phyloP scores from a whole-genome alignment of 2,329 filamentous ascomycete genomes.

The Plectosphaerella plurivora region DNA sequence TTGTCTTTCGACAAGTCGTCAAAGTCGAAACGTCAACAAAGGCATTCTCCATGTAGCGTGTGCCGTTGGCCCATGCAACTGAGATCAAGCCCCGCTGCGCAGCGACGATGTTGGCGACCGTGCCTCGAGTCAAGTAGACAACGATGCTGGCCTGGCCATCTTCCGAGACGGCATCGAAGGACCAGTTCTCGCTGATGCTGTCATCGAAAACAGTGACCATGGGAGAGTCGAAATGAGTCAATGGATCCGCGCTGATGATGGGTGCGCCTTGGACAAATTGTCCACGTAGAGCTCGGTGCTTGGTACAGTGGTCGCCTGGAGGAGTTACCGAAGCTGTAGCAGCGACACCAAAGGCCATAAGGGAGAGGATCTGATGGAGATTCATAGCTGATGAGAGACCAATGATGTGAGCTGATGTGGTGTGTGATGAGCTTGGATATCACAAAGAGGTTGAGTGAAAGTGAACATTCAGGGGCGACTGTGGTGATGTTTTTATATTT shows the following conservation, averaged over 20 bases:
- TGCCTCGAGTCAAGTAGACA: not conserved
- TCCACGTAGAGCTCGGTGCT: slow-evolving; percentile 11
- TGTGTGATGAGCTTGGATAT: not conserved
- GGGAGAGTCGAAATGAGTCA: slow-evolving; percentile 3
- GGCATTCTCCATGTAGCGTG: not conserved
- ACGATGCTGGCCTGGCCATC: not conserved
- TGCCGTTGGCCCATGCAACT: not conserved
- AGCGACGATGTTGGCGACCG: not conserved
- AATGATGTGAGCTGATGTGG: not conserved
- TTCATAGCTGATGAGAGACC: not conserved
- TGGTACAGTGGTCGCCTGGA: slow-evolving; percentile 1
- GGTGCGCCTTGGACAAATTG: slow-evolving; percentile 22
- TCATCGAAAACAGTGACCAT: slow-evolving; percentile 8
- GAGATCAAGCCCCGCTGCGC: not conserved
- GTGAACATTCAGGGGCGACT: too few relatives aligned
- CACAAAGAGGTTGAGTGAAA: not conserved
- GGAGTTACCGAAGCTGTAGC: slow-evolving; percentile 1
- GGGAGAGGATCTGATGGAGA: not conserved
- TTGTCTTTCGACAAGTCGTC: not conserved
- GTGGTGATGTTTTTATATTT: too few relatives aligned
- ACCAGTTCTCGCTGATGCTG: not conserved
- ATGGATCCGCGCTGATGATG: slow-evolving; percentile 51
- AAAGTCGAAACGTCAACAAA: not conserved
- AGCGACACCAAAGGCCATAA: not conserved
- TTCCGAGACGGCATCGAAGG: not conserved